Evolutionary conservation across 306 rosid genomes (phyloP).

Genomic region (Quercus alba): DNA sequence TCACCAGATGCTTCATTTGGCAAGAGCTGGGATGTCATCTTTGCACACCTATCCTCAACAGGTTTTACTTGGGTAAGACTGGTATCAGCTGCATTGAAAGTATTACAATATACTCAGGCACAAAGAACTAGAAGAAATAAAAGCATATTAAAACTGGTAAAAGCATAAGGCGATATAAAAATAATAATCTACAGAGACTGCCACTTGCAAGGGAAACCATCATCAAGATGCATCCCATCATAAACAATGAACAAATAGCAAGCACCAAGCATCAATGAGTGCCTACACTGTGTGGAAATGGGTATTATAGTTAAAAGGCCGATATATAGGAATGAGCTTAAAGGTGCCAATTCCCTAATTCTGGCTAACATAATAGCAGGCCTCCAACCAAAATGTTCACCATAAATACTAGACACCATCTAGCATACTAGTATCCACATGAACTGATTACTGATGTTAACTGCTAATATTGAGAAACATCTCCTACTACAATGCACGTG

Average conservation of each 20-base stretch:
- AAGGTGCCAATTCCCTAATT: neutral
- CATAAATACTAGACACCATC: neutral
- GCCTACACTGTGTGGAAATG: slow-evolving; percentile 6
- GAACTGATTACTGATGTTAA: neutral
- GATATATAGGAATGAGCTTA: neutral
- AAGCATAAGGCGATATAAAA: neutral
- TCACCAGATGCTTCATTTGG: slow-evolving; percentile 27
- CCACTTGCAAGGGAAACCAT: neutral
- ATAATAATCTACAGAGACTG: neutral
- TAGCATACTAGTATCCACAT: slow-evolving; percentile 5
- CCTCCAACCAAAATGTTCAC: neutral
- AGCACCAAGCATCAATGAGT: neutral
- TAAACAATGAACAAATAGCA: neutral
- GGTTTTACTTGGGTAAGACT: slow-evolving; percentile 24
- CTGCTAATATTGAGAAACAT: slow-evolving; percentile 9
- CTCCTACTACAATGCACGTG: slow-evolving; percentile 1
- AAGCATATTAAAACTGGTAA: slow-evolving; percentile 8
- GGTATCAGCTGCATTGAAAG: slow-evolving; percentile 31
- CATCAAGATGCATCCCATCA: neutral
- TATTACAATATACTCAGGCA: slow-evolving; percentile 17
- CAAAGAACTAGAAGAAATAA: slow-evolving; percentile 9
- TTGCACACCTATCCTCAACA: slow-evolving; percentile 25
- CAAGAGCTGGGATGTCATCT: slow-evolving; percentile 27
- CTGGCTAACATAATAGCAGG: slow-evolving; percentile 22
- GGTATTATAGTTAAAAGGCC: neutral